Conservation (phyloP, 2,329 filamentous ascomycete species). For the Pyrenophora tritici-repentis region DNA sequence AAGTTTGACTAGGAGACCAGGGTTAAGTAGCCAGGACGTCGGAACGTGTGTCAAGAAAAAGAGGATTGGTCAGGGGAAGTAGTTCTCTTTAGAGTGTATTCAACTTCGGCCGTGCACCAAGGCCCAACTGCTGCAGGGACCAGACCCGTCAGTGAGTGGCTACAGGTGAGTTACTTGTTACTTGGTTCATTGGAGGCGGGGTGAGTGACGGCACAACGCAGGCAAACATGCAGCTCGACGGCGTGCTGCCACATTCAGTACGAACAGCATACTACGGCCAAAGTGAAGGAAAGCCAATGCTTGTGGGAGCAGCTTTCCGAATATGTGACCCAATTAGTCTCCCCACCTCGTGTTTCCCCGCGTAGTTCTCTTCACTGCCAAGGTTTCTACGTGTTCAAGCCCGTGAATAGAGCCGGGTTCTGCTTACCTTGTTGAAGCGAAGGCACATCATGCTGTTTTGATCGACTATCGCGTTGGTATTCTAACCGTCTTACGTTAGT, state of each 20-base stretch:
- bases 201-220: not conserved
- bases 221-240: not conserved
- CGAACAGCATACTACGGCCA: not conserved
- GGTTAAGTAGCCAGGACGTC: constrained; percentile 3
- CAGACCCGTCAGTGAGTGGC: not conserved
- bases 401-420: no score
- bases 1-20: not conserved
- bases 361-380: no score
- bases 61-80: not conserved
- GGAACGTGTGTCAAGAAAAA: constrained; percentile 14
- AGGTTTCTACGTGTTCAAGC: no score
- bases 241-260: not conserved
- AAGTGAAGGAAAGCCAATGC: no score
- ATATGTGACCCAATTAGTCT: no score
- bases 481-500: no score
- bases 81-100: constrained; percentile 1
- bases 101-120: no score
- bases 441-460: no score
- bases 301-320: no score
- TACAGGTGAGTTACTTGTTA: not conserved
- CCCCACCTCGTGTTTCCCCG: no score
- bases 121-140: not conserved
- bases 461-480: no score
- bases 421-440: no score
- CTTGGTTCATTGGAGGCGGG: not conserved